Evolutionary conservation across 1,284 basidiomycete genomes (phyloP).

Genomic region (Trichosporon sp.): DNA sequence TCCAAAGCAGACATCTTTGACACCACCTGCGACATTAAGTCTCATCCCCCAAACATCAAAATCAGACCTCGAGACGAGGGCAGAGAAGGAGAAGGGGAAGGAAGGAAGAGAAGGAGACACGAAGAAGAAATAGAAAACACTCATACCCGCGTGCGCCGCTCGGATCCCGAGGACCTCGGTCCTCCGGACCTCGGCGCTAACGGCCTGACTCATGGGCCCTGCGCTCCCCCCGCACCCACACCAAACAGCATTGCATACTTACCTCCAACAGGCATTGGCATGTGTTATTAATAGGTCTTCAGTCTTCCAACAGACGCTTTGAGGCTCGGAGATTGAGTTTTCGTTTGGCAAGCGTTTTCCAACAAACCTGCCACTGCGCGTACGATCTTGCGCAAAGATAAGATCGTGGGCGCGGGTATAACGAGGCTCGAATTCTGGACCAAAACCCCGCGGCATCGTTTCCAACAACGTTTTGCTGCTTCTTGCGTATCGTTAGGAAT

Average conservation of each 20-base stretch:
- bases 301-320: constrained; percentile 1
- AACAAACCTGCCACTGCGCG: neutral
- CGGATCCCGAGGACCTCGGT: neutral
- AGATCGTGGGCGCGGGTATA: no score
- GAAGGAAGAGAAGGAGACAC: neutral
- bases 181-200: neutral
- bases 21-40: neutral
- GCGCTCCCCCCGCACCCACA: neutral
- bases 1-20: no score
- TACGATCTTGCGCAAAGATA: no score
- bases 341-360: neutral
- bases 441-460: neutral
- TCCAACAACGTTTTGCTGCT: neutral
- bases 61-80: no score
- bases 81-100: neutral
- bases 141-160: neutral
- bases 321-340: neutral
- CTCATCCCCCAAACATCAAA: no score
- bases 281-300: no score
- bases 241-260: neutral
- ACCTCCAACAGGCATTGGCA: neutral
- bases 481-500: no score
- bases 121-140: neutral
- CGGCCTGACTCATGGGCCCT: constrained; percentile 3
- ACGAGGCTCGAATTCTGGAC: no score